Base-by-base conservation (phyloP, 495 filamentous ascomycete species). In the Haplographium delicatum region DNA sequence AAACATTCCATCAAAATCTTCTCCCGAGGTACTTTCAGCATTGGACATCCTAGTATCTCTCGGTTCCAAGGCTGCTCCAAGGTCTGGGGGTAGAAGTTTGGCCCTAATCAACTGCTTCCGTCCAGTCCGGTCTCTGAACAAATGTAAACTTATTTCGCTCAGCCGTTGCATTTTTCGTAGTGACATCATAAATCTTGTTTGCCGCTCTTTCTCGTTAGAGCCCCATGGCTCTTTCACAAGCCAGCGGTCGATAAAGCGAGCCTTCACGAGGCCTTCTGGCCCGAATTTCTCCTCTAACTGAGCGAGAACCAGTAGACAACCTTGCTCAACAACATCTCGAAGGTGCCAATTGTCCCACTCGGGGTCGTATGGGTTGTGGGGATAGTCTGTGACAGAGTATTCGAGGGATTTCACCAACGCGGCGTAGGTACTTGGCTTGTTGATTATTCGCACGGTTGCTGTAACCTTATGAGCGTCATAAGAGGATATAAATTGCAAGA, bases 181-280 rank as follows among this genome's bases (percentile, higher is more conserved):
- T 43, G 75, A 75, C 23, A 62, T 60, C 15, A 46, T 40, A 50
- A 78, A 77, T 46, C 77, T 80, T 6, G 56, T 60, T 25, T 62
- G 64, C 22, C 69, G 65, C 47, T 72, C 69, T 30, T 68, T 64
- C 6, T 69, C 63, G 1, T 57, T 68, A 18, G 59, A 52, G 4
- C 78, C 78, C 74, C 78, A 79, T 13, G 72, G 72, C 42, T 81
- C 76, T 54, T 70, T 75, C 20, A 65, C 71, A 5, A 81, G 64
- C 78, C 78, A 81, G 42, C 69, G 74, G 43, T 76, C 70, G 15
- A 81, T 67, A 49, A 81, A 77, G 20, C 66, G 63, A 33, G 72
- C 68, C 44, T 72, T 67, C 40, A 80, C 51, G 7, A 79, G 48
- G 38, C 65, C 68, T 22, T 67, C 63, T 22, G 63, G 52, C 16